Base-by-base conservation (phyloP, 208 protist genomes). In the Crithidia bombi region DNA sequence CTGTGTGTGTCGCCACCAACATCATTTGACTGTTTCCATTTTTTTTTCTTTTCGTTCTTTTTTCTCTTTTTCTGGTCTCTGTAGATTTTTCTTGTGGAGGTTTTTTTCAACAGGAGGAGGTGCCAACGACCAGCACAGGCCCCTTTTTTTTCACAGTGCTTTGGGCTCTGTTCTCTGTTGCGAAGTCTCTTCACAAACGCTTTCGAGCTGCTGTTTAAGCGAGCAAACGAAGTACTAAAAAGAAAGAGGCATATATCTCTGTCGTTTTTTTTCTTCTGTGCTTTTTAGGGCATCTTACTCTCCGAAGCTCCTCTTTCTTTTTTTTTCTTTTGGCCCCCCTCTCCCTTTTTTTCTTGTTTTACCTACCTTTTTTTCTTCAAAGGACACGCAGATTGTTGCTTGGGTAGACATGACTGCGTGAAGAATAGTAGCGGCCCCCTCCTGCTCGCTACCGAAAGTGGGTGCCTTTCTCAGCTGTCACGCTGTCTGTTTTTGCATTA, bases 281-380 rank as follows among this genome's bases (percentile, higher is more conserved):
- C 30, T 50, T 23, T 14, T 50, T 23, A 23, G 5, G 17, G 44
- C 17, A 7, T 50, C 44, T 7, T 14, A 43, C 47, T n/a, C 4
- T 23, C 7, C 43, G 43, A 21, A 47, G 2, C 46, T 51, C 23
- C 46, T 62, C 55, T 62, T 64, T 19, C 52, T 47, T 55, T 63
- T 58, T 28, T 17, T 43, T 50, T 56, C 64, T 59, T n/a, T n/a
- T n/a, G n/a, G n/a, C n/a, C 35, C 35, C 12, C 11, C 55, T 69
- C 76, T 76, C 46, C 17, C 35, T 54, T 55, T 66, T 47, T 26
- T 65, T 7, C 15, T 77, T 47, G 30, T 65, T 43, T 43, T 80
- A 51, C 25, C 7, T 51, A 50, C 33, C 15, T 62, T 65, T 65
- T 21, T 72, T 54, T 73, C 33, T 21, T 56, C 73, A 2, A 52